Percentiles rank a stretch among this genome's conserved stretches.
phyloP scores from a whole-genome alignment of 208 protist species.

The Zelonia costaricensis region DNA sequence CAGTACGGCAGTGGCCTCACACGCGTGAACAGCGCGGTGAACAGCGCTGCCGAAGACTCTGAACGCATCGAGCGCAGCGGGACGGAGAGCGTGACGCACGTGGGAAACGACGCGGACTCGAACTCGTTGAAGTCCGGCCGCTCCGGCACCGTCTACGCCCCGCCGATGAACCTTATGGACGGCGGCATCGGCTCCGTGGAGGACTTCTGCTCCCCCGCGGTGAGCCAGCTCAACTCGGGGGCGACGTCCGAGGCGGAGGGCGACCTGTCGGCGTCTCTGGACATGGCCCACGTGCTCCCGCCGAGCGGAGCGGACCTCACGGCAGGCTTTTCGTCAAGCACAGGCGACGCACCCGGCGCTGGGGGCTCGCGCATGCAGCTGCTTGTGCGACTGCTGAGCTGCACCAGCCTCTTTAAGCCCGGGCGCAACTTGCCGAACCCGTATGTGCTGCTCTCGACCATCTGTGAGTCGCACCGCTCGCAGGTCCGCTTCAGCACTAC shows the following conservation, averaged over 20 bases:
- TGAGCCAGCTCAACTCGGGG: slow-evolving; percentile 19
- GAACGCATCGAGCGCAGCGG: neutral
- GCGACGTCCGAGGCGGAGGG: slow-evolving; percentile 23
- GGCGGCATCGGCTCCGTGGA: slow-evolving; percentile 46
- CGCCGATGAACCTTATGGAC: slow-evolving; percentile 69
- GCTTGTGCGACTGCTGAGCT: slow-evolving; percentile 67
- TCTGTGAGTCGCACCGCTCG: slow-evolving; percentile 57
- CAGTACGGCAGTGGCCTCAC: neutral
- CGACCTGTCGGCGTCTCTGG: slow-evolving; percentile 15
- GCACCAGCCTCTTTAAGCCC: slow-evolving; percentile 50
- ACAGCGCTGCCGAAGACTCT: slow-evolving; percentile 2
- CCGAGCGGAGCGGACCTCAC: neutral
- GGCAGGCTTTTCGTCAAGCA: neutral
- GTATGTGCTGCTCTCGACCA: slow-evolving; percentile 79
- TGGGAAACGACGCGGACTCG: slow-evolving; percentile 5
- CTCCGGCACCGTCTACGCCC: neutral
- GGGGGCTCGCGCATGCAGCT: slow-evolving; percentile 25
- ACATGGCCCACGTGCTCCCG: neutral
- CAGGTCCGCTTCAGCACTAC: slow-evolving; percentile 52
- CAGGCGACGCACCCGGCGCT: neutral
- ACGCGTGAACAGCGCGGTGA: neutral
- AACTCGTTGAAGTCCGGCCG: slow-evolving; percentile 5
- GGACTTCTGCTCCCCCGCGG: slow-evolving; percentile 47
- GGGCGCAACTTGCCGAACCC: slow-evolving; percentile 47
- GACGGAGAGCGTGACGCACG: slow-evolving; percentile 1